These are phyloP conservation scores for Coffea canephora DNA, from an alignment of 257 asterid genomes.

Conservation along the genomic window DNA sequence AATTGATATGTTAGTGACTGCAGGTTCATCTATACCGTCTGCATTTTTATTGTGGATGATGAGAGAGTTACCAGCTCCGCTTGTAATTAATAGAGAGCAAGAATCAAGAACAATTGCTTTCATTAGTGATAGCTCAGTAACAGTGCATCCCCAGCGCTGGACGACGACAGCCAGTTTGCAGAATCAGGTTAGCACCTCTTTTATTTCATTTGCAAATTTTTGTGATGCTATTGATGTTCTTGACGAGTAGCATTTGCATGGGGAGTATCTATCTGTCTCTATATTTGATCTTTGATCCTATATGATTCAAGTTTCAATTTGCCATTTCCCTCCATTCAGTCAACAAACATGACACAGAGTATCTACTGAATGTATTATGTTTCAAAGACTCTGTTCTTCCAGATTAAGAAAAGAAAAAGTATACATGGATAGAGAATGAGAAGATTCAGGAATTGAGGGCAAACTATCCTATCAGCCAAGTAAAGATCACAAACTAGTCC, in stretches of 20 bases:
- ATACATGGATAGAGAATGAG: background rate
- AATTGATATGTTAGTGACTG: conserved; percentile 14
- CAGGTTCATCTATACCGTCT: conserved; percentile 93
- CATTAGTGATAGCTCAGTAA: conserved; percentile 51
- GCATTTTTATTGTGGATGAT: conserved; percentile 75
- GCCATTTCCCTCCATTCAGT: too few species aligned
- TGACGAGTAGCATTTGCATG: conserved; percentile 4
- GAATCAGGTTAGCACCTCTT: conserved; percentile 63
- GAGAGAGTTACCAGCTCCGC: conserved; percentile 85
- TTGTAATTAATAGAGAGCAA: conserved; percentile 38
- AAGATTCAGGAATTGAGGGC: background rate
- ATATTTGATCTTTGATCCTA: background rate
- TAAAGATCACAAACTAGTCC: background rate
- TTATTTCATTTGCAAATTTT: background rate
- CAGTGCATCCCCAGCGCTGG: conserved; percentile 60
- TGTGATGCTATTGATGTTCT: background rate
- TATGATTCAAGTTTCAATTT: background rate
- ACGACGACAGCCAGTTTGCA: conserved; percentile 54
- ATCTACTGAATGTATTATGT: background rate
- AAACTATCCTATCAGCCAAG: background rate
- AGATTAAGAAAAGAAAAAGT: background rate
- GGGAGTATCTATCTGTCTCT: background rate
- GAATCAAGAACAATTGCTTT: conserved; percentile 67
- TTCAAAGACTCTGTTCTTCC: background rate
- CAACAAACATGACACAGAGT: background rate